Evolutionary conservation across 2,329 filamentous ascomycete genomes (phyloP), one percentile per base, ranked within the genome.

Genomic region (Lachnellula subtilissima): DNA sequence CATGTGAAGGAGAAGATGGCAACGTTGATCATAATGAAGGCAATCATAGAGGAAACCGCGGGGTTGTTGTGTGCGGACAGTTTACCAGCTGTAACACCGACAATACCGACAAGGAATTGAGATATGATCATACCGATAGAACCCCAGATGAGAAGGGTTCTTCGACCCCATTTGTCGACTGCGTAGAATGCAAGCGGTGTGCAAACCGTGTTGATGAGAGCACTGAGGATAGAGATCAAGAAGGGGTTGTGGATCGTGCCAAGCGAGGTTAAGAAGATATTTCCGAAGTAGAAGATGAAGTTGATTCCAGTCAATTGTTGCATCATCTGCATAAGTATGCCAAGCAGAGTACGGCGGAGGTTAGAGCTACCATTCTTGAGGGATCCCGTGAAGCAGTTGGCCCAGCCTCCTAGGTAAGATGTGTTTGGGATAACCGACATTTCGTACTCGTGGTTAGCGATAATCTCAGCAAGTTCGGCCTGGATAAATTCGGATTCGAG

Each of bases 1-100:
- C 90, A 96, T 61, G 91, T 96, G 56, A 82, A 85, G 58, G 91
- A 91, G 72, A 96, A 96, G 81, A 87, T 93, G 81, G 90, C 91
- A 79, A 96, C 92, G 81, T 91, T 94, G 77, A 96, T 86, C 76
- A 86, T 87, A 70, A 94, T 94, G 77, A 95, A 94, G 59, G 89
- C 84, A 63, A 96, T 91, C 80, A 92, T 86, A 50, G 87, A 84
- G 62, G 57, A 64, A 65, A 82, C 79, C 36, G 84, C 85, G 2
- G 75, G 62, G 59, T 78, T 74, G 71, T 86, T 83, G 74, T 80
- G 52, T 67, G 76, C 75, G 59, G 76, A 66, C 71, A 79, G 75
- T 70, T 78, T 75, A 43, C 83, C 84, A 51, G 81, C 73, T 3
- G 81, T 83, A 54, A 85, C 81, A 73, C 87, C 87, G 40, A 89